phyloP scores from a whole-genome alignment of 176 grass and related monocot species.

The sorghum (Sorghum bicolor) region Sorghum_bicolor_NCBIv3 NC_012871.2:66124501-66125000 shows the following conservation, averaged over 20 bases:
- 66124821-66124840: too few species aligned
- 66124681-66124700: constrained; percentile 26
- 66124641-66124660: constrained; percentile 35
- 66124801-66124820: constrained; percentile 31
- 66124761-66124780: constrained; percentile 27
- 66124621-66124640: constrained; percentile 48
- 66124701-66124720: constrained; percentile 29
- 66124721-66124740: constrained; percentile 30
- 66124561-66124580: constrained; percentile 45
- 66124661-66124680: constrained; percentile 23
- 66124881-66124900: too few species aligned
- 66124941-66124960: too few species aligned
- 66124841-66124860: too few species aligned
- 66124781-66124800: constrained; percentile 45
- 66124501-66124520: constrained; percentile 22
- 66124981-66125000: too few species aligned
- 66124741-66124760: constrained; percentile 33
- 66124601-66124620: constrained; percentile 6
- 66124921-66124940: too few species aligned
- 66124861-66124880: too few species aligned
- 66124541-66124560: constrained; percentile 25
- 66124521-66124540: not conserved
- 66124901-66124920: too few species aligned
- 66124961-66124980: too few species aligned
- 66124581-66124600: not conserved